Conservation (phyloP, 192 early-diverging fungal species). For the Entomortierella lignicola region DNA sequence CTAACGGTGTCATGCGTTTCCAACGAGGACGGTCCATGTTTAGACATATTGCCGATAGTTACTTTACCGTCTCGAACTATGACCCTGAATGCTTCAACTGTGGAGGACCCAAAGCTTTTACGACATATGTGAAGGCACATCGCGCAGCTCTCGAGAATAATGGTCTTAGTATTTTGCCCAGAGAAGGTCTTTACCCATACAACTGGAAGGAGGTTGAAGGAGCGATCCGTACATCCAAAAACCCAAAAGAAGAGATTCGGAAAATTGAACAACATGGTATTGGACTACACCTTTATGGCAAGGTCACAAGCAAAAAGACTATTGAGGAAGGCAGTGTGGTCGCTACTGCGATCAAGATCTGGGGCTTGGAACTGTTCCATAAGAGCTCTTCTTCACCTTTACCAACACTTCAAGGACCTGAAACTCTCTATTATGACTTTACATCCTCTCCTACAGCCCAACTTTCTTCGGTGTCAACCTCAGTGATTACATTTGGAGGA, state of each 20-base stretch:
- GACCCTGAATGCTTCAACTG: constrained; percentile 68
- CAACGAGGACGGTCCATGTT: constrained; percentile 65
- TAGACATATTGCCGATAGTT: constrained; percentile 62
- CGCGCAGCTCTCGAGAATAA: constrained; percentile 54
- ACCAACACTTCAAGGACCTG: constrained; percentile 35
- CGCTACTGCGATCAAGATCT: constrained; percentile 56
- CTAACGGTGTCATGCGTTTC: constrained; percentile 69
- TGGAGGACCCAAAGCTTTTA: constrained; percentile 66
- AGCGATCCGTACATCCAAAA: constrained; percentile 44
- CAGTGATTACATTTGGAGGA: background rate
- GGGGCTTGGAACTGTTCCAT: constrained; percentile 58
- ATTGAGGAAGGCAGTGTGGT: constrained; percentile 64
- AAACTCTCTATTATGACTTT: constrained; percentile 10
- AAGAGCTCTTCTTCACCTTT: constrained; percentile 6
- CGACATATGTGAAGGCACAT: constrained; percentile 63
- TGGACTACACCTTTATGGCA: constrained; percentile 68
- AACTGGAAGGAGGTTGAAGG: constrained; percentile 61
- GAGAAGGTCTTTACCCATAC: constrained; percentile 59
- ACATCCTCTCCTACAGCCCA: background rate
- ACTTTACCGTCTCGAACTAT: constrained; percentile 62
- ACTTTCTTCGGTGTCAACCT: constrained; percentile 1
- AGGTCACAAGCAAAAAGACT: constrained; percentile 62
- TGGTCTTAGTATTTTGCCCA: constrained; percentile 60
- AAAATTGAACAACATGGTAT: constrained; percentile 53
- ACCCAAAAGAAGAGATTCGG: constrained; percentile 54